A percentile compares a stretch with the other conserved stretches of the same genome.
Conservation (phyloP, 2,329 filamentous ascomycete species). For the Tolypocladium sp. region DNA sequence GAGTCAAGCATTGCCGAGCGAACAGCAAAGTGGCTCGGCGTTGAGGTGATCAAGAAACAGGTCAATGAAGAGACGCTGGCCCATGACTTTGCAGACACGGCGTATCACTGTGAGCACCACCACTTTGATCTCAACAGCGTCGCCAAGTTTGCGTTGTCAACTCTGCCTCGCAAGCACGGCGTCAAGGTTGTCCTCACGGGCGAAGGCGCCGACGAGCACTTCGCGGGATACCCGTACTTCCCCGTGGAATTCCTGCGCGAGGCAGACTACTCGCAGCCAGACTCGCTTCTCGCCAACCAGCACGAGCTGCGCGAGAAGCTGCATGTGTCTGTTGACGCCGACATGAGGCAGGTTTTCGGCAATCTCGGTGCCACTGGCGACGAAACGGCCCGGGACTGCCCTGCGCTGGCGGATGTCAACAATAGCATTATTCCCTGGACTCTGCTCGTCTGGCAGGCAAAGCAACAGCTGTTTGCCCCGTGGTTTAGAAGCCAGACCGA, state of each 20-base stretch:
- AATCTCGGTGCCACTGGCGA: no score
- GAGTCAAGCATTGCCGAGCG: constrained; percentile 28
- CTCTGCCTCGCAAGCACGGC: constrained; percentile 31
- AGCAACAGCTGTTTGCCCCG: no score
- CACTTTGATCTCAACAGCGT: constrained; percentile 40
- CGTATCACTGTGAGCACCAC: constrained; percentile 21
- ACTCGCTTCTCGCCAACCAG: constrained; percentile 9
- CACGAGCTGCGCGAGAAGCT: neutral
- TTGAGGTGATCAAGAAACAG: constrained; percentile 14
- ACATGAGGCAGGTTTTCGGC: constrained; percentile 5
- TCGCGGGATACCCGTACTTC: constrained; percentile 40
- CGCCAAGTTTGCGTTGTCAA: constrained; percentile 39
- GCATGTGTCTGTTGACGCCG: neutral
- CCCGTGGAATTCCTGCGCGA: constrained; percentile 38
- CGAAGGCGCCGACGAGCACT: constrained; percentile 44
- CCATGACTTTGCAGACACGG: constrained; percentile 17
- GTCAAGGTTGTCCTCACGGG: constrained; percentile 45
- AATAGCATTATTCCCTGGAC: no score
- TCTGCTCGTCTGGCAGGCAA: no score
- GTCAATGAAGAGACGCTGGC: constrained; percentile 19
- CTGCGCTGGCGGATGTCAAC: no score
- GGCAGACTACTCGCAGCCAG: constrained; percentile 27
- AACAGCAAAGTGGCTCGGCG: constrained; percentile 22
- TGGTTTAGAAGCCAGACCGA: no score
- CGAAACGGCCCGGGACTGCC: no score